A percentile compares a stretch with the other conserved stretches of the same genome.
Conservation (phyloP, 805 yeast genomes). For the Sporopachydermia quercuum region DNA sequence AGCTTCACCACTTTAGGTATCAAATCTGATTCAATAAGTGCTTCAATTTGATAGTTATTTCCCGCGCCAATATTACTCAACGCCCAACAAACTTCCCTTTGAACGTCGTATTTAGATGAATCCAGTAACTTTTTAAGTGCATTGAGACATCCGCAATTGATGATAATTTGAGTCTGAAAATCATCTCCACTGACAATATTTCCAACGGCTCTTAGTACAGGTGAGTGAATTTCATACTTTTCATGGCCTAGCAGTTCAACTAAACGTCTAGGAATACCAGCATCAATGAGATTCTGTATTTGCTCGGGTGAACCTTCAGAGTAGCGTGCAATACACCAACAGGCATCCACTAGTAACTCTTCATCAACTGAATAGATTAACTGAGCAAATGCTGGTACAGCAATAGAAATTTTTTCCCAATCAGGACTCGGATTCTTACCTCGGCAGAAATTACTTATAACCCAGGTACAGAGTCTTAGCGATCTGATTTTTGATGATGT, state of each 20-base stretch:
- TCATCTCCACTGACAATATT: constrained; percentile 97
- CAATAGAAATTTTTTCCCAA: constrained; percentile 76
- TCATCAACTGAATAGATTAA: constrained; percentile 81
- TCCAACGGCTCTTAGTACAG: constrained; percentile 94
- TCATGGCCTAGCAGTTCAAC: constrained; percentile 83
- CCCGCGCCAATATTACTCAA: constrained; percentile 97
- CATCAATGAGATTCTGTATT: constrained; percentile 93
- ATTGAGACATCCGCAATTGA: constrained; percentile 81
- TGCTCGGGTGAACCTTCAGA: constrained; percentile 89
- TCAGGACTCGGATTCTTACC: constrained; percentile 95
- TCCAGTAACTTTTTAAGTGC: constrained; percentile 69
- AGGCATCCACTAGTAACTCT: constrained; percentile 91
- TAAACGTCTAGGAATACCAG: constrained; percentile 84
- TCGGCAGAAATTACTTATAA: constrained; percentile 88
- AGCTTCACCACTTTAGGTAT: constrained; percentile 80
- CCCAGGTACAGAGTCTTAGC: constrained; percentile 96
- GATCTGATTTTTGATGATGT: constrained; percentile 55
- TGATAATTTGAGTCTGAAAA: constrained; percentile 85
- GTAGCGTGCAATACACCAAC: constrained; percentile 95
- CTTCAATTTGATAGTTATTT: constrained; percentile 87
- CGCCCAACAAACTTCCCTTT: constrained; percentile 99
- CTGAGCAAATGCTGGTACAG: constrained; percentile 84
- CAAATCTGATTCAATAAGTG: constrained; percentile 87
- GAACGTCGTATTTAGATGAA: constrained; percentile 79
- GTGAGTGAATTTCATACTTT: constrained; percentile 82